These are phyloP conservation scores for Sporothrix variecibatus DNA, from an alignment of 2,329 filamentous ascomycete species.

Conservation along the genomic window DNA sequence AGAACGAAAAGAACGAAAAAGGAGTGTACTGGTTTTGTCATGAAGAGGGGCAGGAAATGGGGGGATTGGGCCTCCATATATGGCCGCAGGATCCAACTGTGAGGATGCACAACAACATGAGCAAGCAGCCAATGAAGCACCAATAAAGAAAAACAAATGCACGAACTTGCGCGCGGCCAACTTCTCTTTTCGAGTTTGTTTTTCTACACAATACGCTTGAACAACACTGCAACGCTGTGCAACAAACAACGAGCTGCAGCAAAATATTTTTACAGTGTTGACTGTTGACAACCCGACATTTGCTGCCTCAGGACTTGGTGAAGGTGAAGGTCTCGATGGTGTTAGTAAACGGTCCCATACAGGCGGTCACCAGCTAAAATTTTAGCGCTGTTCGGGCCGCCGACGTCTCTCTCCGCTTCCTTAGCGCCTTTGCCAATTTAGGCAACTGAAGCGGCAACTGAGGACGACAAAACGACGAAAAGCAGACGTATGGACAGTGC, in stretches of 20 bases:
- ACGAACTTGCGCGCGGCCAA: neutral
- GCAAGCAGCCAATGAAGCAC: neutral
- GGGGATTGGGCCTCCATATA: constrained; percentile 7
- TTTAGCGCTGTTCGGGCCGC: constrained; percentile 25
- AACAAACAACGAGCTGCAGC: neutral
- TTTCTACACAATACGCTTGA: neutral
- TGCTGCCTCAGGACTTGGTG: neutral
- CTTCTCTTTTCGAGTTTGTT: neutral
- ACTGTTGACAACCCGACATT: neutral
- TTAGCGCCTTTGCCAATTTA: constrained; percentile 16
- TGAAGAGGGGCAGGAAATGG: neutral
- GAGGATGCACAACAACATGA: neutral
- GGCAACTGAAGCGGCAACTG: constrained; percentile 11
- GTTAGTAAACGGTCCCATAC: constrained; percentile 3
- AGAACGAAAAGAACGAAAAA: neutral
- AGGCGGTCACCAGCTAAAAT: constrained; percentile 1
- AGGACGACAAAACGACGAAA: too few relatives aligned
- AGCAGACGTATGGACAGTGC: neutral
- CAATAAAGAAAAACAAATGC: neutral
- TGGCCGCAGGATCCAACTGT: constrained; percentile 5
- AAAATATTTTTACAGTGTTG: neutral
- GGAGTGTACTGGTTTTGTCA: neutral
- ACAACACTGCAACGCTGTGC: neutral
- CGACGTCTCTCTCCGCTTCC: constrained; percentile 14
- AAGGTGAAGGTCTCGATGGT: neutral